Conservation (phyloP, 192 early-diverging fungal species). For the Chytriomyces confervae region DNA sequence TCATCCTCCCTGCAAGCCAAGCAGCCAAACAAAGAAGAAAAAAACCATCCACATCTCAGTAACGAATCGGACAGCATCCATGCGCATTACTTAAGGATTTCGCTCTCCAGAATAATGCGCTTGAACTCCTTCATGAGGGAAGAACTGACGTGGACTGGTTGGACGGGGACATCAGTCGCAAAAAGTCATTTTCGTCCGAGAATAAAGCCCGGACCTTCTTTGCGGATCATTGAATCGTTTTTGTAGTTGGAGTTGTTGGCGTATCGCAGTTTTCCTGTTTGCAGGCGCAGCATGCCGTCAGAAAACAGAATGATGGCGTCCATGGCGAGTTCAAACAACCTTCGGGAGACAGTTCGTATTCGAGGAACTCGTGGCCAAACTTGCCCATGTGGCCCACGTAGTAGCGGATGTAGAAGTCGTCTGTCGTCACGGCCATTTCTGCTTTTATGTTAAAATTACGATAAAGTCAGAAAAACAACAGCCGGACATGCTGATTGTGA, state of each 20-base stretch:
- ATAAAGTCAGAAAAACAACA: no score
- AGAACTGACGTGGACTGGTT: constrained; percentile 75
- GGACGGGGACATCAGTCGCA: constrained; percentile 5
- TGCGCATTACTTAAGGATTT: constrained; percentile 77
- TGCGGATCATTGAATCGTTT: constrained; percentile 94
- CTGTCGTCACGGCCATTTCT: constrained; percentile 7
- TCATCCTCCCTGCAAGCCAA: no score
- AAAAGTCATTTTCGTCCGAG: constrained; percentile 16
- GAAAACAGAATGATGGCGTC: no score
- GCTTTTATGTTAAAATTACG: no score
- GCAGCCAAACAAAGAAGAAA: no score
- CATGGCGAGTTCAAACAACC: constrained; percentile 43
- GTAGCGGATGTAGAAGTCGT: constrained; percentile 66
- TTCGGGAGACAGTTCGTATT: constrained; percentile 90
- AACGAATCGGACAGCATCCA: no score
- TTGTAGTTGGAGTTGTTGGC: constrained; percentile 99
- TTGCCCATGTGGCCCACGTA: constrained; percentile 82
- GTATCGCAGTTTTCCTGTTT: constrained; percentile 70
- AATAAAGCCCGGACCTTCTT: constrained; percentile 67
- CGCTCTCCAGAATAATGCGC: constrained; percentile 85
- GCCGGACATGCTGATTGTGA: constrained; percentile 67
- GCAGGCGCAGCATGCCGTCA: no score
- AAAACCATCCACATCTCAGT: no score
- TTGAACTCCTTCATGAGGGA: constrained; percentile 85
- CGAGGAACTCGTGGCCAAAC: constrained; percentile 98